A percentile compares a stretch with the other conserved stretches of the same genome.
phyloP scores from a whole-genome alignment of 2,329 filamentous ascomycete species.

The Graphiopsis chlorocephala region DNA sequence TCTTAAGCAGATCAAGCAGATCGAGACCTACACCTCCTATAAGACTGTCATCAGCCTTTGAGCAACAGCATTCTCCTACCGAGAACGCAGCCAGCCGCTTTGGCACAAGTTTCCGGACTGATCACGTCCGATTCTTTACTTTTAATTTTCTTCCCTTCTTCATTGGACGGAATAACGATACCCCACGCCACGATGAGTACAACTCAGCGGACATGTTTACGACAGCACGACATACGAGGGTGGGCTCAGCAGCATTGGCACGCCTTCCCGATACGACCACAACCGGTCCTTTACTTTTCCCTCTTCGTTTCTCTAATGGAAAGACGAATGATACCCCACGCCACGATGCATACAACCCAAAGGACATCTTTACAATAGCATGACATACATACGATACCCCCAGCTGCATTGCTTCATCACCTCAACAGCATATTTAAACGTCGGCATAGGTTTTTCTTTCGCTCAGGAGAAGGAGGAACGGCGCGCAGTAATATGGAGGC shows the following conservation, averaged over 20 bases:
- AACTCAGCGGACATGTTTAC: not conserved
- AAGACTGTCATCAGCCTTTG: not conserved
- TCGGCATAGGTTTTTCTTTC: not conserved
- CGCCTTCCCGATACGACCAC: too few species aligned
- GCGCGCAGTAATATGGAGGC: conserved; percentile 3
- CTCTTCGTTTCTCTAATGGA: not conserved
- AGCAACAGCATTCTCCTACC: not conserved
- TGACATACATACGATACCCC: not conserved
- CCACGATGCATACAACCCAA: not conserved
- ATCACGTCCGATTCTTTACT: not conserved
- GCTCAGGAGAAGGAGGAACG: not conserved
- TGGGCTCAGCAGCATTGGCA: too few species aligned
- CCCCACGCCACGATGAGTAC: not conserved
- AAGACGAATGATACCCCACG: not conserved
- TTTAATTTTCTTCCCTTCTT: not conserved
- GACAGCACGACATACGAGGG: not conserved
- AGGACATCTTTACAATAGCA: not conserved
- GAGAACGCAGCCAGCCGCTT: not conserved
- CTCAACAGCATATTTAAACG: not conserved
- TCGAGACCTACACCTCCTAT: not conserved
- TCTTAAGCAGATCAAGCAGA: not conserved
- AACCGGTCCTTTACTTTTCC: too few species aligned
- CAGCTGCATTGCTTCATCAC: not conserved
- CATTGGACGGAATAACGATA: not conserved
- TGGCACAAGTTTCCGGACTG: not conserved